Evolutionary conservation across 2,329 filamentous ascomycete genomes (phyloP).

Genomic region (Sclerotinia sclerotiorum): DNA sequence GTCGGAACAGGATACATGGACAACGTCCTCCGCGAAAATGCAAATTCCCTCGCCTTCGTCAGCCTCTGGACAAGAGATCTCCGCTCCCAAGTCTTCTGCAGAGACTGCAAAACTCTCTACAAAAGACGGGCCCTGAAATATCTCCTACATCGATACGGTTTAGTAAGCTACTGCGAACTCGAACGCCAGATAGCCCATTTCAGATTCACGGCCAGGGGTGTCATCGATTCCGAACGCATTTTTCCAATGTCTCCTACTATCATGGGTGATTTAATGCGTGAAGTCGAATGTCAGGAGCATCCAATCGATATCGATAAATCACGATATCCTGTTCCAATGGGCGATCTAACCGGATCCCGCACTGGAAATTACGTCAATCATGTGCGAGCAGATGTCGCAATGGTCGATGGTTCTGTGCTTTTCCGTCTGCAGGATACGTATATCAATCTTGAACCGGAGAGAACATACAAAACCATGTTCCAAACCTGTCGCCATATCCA

Average conservation of each 20-base stretch:
- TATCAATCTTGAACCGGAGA: not conserved
- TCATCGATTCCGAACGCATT: no score
- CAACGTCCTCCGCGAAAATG: not conserved
- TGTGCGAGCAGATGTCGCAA: not conserved
- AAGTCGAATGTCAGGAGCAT: no score
- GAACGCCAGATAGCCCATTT: no score
- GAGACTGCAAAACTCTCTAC: not conserved
- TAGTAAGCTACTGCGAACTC: no score
- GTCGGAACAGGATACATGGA: not conserved
- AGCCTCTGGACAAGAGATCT: not conserved
- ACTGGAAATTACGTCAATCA: not conserved
- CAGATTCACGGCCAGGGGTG: no score
- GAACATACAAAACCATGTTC: not conserved
- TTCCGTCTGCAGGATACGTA: not conserved
- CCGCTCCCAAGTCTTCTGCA: not conserved
- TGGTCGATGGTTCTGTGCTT: not conserved
- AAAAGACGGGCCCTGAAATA: not conserved
- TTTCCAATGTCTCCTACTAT: no score
- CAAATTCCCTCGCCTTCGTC: not conserved
- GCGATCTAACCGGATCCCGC: no score
- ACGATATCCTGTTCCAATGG: no score
- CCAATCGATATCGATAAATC: no score
- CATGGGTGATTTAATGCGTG: no score
- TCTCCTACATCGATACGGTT: not conserved
- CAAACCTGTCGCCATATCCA: not conserved